phyloP scores from a whole-genome alignment of 108 stramenopile genomes.

The Skeletonema costatum region DNA sequence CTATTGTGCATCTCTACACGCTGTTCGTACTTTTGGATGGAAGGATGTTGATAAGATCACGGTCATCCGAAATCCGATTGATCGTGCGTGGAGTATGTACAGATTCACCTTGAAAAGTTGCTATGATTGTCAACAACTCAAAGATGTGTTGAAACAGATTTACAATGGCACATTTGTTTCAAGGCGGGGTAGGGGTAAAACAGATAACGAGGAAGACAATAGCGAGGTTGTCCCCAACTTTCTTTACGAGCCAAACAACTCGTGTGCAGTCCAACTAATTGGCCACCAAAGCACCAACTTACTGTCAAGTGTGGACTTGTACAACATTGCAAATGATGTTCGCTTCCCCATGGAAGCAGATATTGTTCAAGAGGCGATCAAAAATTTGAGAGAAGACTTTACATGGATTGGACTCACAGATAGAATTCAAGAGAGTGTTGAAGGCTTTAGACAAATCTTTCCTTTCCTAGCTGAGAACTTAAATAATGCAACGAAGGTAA shows the following conservation, averaged over 20 bases:
- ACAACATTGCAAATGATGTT: slow-evolving; percentile 49
- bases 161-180: slow-evolving; percentile 50
- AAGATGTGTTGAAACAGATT: slow-evolving; percentile 59
- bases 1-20: slow-evolving; percentile 70
- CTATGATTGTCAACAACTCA: slow-evolving; percentile 65
- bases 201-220: not conserved
- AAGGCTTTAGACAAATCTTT: slow-evolving; percentile 59
- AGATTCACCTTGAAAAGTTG: slow-evolving; percentile 68
- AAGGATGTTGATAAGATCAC: slow-evolving; percentile 59
- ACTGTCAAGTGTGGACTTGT: slow-evolving; percentile 47
- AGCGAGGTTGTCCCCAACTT: slow-evolving; percentile 10
- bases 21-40: slow-evolving; percentile 70
- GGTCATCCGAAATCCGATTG: slow-evolving; percentile 75
- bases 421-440: slow-evolving; percentile 46
- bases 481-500: slow-evolving; percentile 5
- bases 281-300: slow-evolving; percentile 77
- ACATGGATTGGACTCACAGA: slow-evolving; percentile 80
- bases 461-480: slow-evolving; percentile 65
- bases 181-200: not conserved
- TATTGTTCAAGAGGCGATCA: slow-evolving; percentile 65
- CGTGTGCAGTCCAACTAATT: slow-evolving; percentile 62
- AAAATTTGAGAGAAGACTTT: slow-evolving; percentile 62
- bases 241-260: slow-evolving; percentile 31
- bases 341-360: slow-evolving; percentile 43
- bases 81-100: slow-evolving; percentile 86